phyloP scores from a whole-genome alignment of 23 red algal genomes.

The Agarophyton chilense region DNA sequence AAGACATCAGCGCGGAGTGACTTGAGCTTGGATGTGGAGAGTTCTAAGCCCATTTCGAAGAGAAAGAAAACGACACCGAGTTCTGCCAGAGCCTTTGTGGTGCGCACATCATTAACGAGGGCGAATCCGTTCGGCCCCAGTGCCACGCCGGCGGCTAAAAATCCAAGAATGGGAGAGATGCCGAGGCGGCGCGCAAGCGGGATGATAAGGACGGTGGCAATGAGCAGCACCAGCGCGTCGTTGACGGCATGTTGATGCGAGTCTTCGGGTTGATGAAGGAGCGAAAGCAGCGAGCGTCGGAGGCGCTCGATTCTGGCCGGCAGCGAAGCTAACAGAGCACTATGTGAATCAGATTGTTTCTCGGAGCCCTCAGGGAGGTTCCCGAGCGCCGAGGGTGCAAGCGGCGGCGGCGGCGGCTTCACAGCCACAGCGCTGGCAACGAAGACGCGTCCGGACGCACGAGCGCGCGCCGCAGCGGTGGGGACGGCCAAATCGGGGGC shows the following conservation, averaged over 20 bases:
- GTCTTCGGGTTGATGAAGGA: constrained; percentile 11
- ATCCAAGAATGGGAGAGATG: constrained; percentile 96
- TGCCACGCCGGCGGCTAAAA: constrained; percentile 90
- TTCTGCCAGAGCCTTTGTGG: constrained; percentile 89
- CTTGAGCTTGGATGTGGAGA: constrained; percentile 83
- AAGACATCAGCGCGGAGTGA: constrained; percentile 92
- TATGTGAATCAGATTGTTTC: background rate
- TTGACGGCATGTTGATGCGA: constrained; percentile 69
- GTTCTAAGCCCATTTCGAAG: constrained; percentile 99
- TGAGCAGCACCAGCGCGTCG: constrained; percentile 84
- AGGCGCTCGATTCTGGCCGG: background rate
- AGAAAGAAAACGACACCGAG: constrained; percentile 98
- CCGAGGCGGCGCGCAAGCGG: constrained; percentile 82
- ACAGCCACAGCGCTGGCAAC: background rate
- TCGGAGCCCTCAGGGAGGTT: background rate
- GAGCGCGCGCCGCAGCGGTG: background rate
- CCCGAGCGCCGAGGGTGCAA: too few relatives aligned
- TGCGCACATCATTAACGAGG: constrained; percentile 86
- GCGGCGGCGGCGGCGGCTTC: background rate
- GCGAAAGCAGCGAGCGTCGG: background rate
- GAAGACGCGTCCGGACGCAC: background rate
- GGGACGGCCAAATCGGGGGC: background rate
- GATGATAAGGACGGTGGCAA: constrained; percentile 91
- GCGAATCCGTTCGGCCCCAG: constrained; percentile 92
- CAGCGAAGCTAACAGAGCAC: background rate